Evolutionary conservation across 1,284 basidiomycete species (phyloP), one percentile per base, ranked within the genome.

Genomic region (Stygiomarasmius scandens): DNA sequence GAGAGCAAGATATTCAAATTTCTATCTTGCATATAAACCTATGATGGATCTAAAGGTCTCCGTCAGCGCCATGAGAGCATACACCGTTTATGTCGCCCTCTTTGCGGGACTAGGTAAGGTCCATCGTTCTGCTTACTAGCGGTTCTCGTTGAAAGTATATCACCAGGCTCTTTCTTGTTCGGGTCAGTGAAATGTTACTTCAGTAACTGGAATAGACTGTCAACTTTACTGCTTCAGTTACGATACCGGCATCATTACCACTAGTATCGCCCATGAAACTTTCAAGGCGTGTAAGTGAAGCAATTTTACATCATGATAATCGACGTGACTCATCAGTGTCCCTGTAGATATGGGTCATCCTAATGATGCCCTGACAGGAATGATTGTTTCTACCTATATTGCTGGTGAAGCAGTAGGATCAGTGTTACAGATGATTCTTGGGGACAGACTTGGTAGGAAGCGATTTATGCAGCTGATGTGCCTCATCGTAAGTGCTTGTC

Each of bases 401-500:
- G 63, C 61, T 10, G 63, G 63, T n/a, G 61, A 63, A 55, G 59
- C 61, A 9, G 46, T 64, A 19, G 63, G 63, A 16, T 61, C 63
- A n/a, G 54, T 64, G 1, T 52, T 53, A 1, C 61, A 62, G 36
- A 57, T 57, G 38, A 3, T 62, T 9, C 22, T 64, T n/a, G 63
- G 61, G 12, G 63, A 64, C 43, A 53, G 49, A 12, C 58, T 64
- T 19, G 63, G 63, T 16, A 55, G 63, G 5, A 64, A 61, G 44
- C 51, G 58, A 11, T 64, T 62, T 53, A 62, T 64, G 61, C 59
- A 41, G 16, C 16, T 41, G 38, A 41, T 41, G 38, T 41, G 38
- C 62, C 19, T 24, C 58, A 9, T 49, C 61, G 50, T 64, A 61
- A 34, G 12, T 62, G 2, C 22, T 62, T 6, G 60, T 63, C 20